Conservation (phyloP, 2,329 filamentous ascomycete genomes). For the Phyllachora maydis region DNA sequence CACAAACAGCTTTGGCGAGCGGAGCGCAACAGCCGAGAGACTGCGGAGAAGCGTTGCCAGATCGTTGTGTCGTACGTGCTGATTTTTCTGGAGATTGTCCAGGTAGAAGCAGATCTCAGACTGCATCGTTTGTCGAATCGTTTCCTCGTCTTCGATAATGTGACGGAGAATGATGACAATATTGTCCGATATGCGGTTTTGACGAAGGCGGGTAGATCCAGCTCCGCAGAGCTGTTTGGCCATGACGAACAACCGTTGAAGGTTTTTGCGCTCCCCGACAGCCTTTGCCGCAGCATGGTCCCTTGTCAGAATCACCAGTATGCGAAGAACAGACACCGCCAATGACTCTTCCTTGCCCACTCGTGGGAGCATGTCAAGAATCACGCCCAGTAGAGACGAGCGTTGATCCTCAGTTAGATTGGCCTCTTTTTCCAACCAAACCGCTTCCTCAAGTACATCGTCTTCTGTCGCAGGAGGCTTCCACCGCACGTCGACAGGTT, state of each 20-base stretch:
- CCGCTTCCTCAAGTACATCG: slow-evolving; percentile 26
- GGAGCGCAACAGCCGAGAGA: slow-evolving; percentile 60
- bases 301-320: slow-evolving; percentile 75
- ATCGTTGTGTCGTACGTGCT: slow-evolving; percentile 49
- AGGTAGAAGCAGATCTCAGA: slow-evolving; percentile 72
- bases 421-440: slow-evolving; percentile 37
- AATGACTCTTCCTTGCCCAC: slow-evolving; percentile 75
- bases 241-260: slow-evolving; percentile 86
- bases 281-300: slow-evolving; percentile 51
- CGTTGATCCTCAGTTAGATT: slow-evolving; percentile 47
- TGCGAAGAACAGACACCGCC: slow-evolving; percentile 62
- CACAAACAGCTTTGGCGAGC: slow-evolving; percentile 70
- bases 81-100: slow-evolving; percentile 32
- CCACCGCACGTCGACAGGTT: slow-evolving; percentile 59
- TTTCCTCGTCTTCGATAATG: slow-evolving; percentile 84
- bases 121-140: slow-evolving; percentile 77
- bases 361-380: slow-evolving; percentile 69
- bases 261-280: slow-evolving; percentile 71
- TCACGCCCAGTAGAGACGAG: slow-evolving; percentile 46
- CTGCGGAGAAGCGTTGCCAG: slow-evolving; percentile 53
- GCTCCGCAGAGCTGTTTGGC: slow-evolving; percentile 73
- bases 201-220: slow-evolving; percentile 51
- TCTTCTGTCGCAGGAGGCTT: slow-evolving; percentile 29
- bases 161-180: slow-evolving; percentile 81
- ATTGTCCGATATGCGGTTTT: slow-evolving; percentile 29